Evolutionary conservation across 1,139 yeast genomes (phyloP).

Genomic region (Kluyveromyces sp.): DNA sequence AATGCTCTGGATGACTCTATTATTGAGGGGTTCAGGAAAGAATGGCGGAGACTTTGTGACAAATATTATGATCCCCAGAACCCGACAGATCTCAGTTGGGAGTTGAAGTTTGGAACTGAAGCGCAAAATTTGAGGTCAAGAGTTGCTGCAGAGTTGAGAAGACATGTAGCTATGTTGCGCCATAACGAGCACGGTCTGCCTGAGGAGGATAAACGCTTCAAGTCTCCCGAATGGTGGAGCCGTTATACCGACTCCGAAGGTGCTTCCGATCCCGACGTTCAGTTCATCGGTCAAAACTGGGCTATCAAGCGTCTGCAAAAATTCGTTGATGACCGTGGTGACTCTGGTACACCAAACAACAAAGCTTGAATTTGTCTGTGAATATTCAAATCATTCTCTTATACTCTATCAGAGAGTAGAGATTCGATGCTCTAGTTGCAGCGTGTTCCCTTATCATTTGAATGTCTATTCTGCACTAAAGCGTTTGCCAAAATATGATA

Average conservation of each 20-base stretch:
- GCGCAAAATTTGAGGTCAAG: constrained; percentile 61
- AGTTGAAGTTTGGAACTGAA: constrained; percentile 53
- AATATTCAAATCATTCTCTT: background rate
- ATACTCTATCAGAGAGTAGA: too few relatives aligned
- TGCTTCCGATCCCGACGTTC: constrained; percentile 54
- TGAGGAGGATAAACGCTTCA: constrained; percentile 56
- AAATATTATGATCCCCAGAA: constrained; percentile 44
- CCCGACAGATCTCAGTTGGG: constrained; percentile 54
- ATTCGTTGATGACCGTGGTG: constrained; percentile 38
- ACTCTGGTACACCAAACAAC: constrained; percentile 6
- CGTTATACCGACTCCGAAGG: constrained; percentile 60
- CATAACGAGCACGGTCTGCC: constrained; percentile 44
- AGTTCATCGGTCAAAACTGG: constrained; percentile 73
- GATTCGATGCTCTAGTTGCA: too few relatives aligned
- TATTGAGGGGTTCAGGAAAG: constrained; percentile 53
- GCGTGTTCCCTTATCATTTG: too few relatives aligned
- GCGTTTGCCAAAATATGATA: background rate
- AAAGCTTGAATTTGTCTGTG: background rate
- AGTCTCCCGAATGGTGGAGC: constrained; percentile 67
- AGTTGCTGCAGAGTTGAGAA: constrained; percentile 63
- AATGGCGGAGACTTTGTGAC: constrained; percentile 61
- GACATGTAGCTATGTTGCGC: constrained; percentile 55
- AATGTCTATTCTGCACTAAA: background rate
- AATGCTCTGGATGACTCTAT: constrained; percentile 55
- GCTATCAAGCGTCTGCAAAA: constrained; percentile 64